Base-by-base conservation (phyloP, 352 stramenopile species). In the Phytophthora agathidicida region DNA sequence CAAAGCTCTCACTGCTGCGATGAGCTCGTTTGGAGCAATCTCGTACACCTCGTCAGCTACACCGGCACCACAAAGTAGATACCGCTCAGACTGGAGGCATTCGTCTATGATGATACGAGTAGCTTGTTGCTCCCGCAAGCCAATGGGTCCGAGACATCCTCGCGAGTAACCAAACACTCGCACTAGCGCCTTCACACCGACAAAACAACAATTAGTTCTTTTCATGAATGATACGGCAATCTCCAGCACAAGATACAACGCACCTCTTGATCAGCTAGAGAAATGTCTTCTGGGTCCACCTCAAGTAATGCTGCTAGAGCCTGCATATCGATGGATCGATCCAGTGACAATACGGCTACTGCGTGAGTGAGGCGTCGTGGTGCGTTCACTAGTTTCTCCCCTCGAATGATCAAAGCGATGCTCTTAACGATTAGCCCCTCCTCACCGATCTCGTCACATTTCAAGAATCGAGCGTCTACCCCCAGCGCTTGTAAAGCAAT, bases 101-200 rank as follows among this genome's bases (percentile, higher is more conserved):
- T 49, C 43, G 37, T 92, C 80, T 14, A 92, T 8, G 9, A 92
- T 60, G n/a, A 92, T 54, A n/a, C 46, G 64, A n/a, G 84, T 73
- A 0, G 27, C 50, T 3, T 62, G 26, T 28, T 88, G 75, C 37
- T 86, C 60, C 19, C 82, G 77, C 13, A 92, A 60, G 1, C 82
- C 82, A 24, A 92, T 65, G 7, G 82, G 82, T 3, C 82, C 82
- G 28, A 89, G 68, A 33, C 67, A 82, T n/a, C 82, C 82, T 22
- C 77, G 74, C 7, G 62, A 36, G 41, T 88, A 92, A 3, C 82
- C 82, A 63, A 92, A 92, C 8, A 89, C 73, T 19, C 73, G 71
- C 32, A 89, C 39, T 13, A 92, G 54, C 3, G 74, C 86, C 74
- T 87, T 22, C 9, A 42, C 2, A 51, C 22, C 27, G 24, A 28